Evolutionary conservation across 371 early-diverging fungal genomes (phyloP), one percentile per base, ranked within the genome.

Genomic region (Dinochytrium kinnereticum): DNA sequence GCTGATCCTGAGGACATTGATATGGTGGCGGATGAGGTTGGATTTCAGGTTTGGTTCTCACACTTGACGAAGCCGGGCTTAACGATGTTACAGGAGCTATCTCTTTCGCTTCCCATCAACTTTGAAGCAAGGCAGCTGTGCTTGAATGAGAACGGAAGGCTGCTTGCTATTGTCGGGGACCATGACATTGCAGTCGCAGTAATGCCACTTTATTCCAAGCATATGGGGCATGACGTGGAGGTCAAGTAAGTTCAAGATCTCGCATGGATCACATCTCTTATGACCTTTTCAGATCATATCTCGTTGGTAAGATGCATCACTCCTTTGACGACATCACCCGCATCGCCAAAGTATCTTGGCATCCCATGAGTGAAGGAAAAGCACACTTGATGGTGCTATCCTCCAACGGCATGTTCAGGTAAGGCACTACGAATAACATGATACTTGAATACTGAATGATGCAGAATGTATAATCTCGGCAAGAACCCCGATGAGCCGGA

Each of bases 381-480:
- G 10, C 37, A 19, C 81, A 81, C 66, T 57, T 84, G 59, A 70
- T 81, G 69, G 80, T 81, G 1, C 69, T 84, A 26, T 73, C 79
- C 1, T 71, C 78, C 2, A 81, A 84, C 66, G 84, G 84, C 19
- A 44, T 26, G 15, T 51, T 84, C 34, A 49, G 73, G 78, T 76
- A 36, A 57, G 77, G n/a, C n/a, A n/a, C n/a, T n/a, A n/a, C n/a
- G n/a, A n/a, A n/a, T n/a, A n/a, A n/a, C n/a, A n/a, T n/a, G n/a
- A n/a, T 44, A 44, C 44, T 19, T 44, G 19, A 13, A 13, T 44
- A 44, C 7, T 19, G 44, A 19, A 44, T 44, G 44, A 7, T 59
- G 28, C 26, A 82, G 83, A 68, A 84, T 89, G 83, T 88, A 87
- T 67, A 77, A 89, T 66, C 77, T 87, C 1, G 74, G 76, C 0